Base-by-base conservation (phyloP, 306 rosid species). In the Chamaecrista fasciculata region DNA sequence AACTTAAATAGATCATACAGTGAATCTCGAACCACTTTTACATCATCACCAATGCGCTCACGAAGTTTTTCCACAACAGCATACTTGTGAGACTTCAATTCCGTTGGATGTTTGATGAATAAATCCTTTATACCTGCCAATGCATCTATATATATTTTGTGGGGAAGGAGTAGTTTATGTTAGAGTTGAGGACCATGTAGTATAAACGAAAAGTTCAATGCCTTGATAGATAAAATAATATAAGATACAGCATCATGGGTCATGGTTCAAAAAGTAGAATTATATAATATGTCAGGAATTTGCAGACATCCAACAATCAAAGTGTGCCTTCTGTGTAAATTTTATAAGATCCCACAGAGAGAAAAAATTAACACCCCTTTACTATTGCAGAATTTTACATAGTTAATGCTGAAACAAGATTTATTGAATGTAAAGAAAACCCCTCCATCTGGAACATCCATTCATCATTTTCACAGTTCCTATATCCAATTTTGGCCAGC, bases 101-200 rank as follows among this genome's bases (percentile, higher is more conserved):
- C 98, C 25, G 60, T 76, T 74, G 96, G 97, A 81, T 80, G 28
- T 75, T 79, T 90, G 46, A 12, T 52, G 75, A 90, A 85, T 61
- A 94, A 81, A 66, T 85, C 96, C 84, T 76, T 87, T 42, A 94
- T 85, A 62, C 98, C 98, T 62, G 76, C 46, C 90, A 94, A 78
- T 39, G 97, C 97, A 85, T 89, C 96, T 94, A 59, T 62, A 50
- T n/a, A n/a, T n/a, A 39, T 46, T 65, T 66, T 59, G 15, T 52
- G 4, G 46, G n/a, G 12, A 15, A 11, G 29, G 11, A 34, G 11
- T 43, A 10, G 0, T n/a, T n/a, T 50, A 26, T 59, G 50, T 73
- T 52, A 85, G 60, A n/a, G 65, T 60, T 46, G 62, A 59, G 31
- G 31, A 62, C 39, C 51, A 47, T 65, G n/a, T 5, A 68, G 77